These are phyloP conservation scores for Amyloporia xantha DNA, from an alignment of 768 basidiomycete genomes.

Conservation along the genomic window DNA sequence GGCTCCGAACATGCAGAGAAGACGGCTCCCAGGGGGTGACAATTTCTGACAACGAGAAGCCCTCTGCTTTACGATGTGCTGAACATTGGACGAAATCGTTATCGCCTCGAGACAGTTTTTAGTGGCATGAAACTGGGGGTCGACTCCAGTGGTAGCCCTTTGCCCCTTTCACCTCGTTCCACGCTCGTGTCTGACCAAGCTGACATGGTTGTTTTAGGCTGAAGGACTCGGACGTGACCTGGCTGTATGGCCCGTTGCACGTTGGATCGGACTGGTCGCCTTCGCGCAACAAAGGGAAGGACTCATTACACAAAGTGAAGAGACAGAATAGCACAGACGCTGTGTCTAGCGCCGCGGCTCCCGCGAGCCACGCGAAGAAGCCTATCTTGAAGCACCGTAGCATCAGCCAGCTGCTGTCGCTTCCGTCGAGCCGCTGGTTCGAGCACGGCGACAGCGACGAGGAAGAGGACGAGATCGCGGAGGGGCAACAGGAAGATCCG, in stretches of 20 bases:
- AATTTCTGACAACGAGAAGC: too few species aligned
- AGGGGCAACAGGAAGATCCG: background rate
- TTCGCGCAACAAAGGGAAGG: slow-evolving; percentile 28
- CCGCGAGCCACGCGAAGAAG: slow-evolving; percentile 39
- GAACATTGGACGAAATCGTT: too few species aligned
- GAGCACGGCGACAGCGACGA: slow-evolving; percentile 13
- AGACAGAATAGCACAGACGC: slow-evolving; percentile 35
- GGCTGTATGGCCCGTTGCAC: slow-evolving; percentile 96
- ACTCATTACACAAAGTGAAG: slow-evolving; percentile 14
- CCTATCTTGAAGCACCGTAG: slow-evolving; percentile 96
- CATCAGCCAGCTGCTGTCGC: slow-evolving; percentile 73
- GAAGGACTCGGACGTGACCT: slow-evolving; percentile 98
- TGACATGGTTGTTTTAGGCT: too few species aligned
- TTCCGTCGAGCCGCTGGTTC: slow-evolving; percentile 21
- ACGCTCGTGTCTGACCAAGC: too few species aligned
- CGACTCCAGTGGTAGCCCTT: too few species aligned
- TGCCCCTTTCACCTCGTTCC: too few species aligned
- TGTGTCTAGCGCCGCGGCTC: slow-evolving; percentile 23
- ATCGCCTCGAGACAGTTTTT: too few species aligned
- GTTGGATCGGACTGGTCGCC: slow-evolving; percentile 84
- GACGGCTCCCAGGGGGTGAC: too few species aligned
- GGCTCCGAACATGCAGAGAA: too few species aligned
- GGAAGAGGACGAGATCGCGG: slow-evolving; percentile 5
- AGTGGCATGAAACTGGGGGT: too few species aligned
- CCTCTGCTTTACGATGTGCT: too few species aligned